These are phyloP conservation scores for Lachnellula cervina DNA, from an alignment of 2,329 filamentous ascomycete species.

Conservation along the genomic window DNA sequence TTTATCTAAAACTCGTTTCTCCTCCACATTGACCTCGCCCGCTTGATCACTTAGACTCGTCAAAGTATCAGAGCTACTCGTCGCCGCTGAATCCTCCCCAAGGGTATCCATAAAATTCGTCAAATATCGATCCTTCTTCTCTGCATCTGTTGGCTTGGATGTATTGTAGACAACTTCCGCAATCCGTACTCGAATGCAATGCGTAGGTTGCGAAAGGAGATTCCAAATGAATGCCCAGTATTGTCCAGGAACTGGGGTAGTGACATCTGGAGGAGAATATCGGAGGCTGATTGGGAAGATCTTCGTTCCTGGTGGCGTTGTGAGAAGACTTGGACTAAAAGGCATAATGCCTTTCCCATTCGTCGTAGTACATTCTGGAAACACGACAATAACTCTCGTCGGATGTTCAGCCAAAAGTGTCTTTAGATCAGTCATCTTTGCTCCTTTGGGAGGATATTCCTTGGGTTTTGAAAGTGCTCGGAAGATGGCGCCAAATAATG, in stretches of 20 bases:
- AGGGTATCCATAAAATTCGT: constrained; percentile 26
- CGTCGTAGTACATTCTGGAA: constrained; percentile 90
- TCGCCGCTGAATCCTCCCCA: constrained; percentile 25
- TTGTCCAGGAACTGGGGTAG: constrained; percentile 76
- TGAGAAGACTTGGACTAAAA: constrained; percentile 71
- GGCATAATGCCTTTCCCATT: constrained; percentile 89
- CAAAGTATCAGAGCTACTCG: constrained; percentile 29
- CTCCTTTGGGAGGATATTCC: constrained; percentile 40
- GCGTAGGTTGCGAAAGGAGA: constrained; percentile 76
- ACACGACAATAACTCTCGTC: constrained; percentile 73
- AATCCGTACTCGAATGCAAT: constrained; percentile 86
- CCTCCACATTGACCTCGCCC: constrained; percentile 39
- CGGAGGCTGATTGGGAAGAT: constrained; percentile 89
- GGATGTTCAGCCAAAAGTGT: constrained; percentile 65
- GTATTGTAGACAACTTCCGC: constrained; percentile 66
- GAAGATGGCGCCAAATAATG: constrained; percentile 68
- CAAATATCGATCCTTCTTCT: constrained; percentile 32
- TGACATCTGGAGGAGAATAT: constrained; percentile 84
- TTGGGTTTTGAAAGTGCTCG: constrained; percentile 63
- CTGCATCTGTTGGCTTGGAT: constrained; percentile 29
- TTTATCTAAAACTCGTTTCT: constrained; percentile 68
- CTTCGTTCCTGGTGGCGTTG: constrained; percentile 59
- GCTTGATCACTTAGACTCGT: constrained; percentile 24
- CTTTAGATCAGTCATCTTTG: constrained; percentile 55
- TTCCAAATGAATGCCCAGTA: constrained; percentile 78